Evolutionary conservation across 257 asterid genomes (phyloP), one percentile per base, ranked within the genome.

Genomic region (Nicotiana knightiana): DNA sequence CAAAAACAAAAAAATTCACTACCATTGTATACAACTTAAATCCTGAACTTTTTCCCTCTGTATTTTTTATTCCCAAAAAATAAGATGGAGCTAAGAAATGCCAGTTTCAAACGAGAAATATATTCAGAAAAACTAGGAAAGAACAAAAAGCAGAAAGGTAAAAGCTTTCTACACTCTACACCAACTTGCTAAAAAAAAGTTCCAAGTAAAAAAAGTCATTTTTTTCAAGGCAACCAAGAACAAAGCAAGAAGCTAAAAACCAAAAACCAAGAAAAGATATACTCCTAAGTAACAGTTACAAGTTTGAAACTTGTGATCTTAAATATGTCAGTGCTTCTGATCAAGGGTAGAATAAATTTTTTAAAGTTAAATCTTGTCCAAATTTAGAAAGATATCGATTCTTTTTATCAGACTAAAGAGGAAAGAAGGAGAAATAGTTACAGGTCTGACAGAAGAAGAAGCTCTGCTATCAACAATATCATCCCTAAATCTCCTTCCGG

Each of bases 401-500:
- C 7, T 39, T 39, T 39, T 39, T 39, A 39, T 43, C 11, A 43
- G 3, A 8, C 9, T 43, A 43, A 43, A 43, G 3, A 43, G 6
- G 46, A 43, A 43, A 43, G 11, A 8, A 43, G 51, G 12, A 9
- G 51, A 2, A 43, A 43, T 43, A 85, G 67, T 83, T 85, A 89
- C 99, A 84, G 92, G 89, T 85, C 88, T 90, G 17, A 88, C 67
- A 84, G 94, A 87, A 73, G 96, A 86, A 73, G 97, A 82, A 84
- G 89, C 91, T 86, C 93, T 90, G 81, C 88, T 87, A 85, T 87
- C 94, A 54, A 87, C 87, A 66, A 87, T 84, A 77, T 92, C 95
- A 79, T 91, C 92, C 5, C 91, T 89, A 84, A 90, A 93, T 79
- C 96, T 85, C 82, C 87, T 95, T 66, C 93, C 96, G 81, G 91